A percentile compares a stretch with the other conserved stretches of the same genome.
Evolutionary conservation across 2,329 filamentous ascomycete genomes (phyloP).

Genomic region (Ascochyta clinopodiicola): DNA sequence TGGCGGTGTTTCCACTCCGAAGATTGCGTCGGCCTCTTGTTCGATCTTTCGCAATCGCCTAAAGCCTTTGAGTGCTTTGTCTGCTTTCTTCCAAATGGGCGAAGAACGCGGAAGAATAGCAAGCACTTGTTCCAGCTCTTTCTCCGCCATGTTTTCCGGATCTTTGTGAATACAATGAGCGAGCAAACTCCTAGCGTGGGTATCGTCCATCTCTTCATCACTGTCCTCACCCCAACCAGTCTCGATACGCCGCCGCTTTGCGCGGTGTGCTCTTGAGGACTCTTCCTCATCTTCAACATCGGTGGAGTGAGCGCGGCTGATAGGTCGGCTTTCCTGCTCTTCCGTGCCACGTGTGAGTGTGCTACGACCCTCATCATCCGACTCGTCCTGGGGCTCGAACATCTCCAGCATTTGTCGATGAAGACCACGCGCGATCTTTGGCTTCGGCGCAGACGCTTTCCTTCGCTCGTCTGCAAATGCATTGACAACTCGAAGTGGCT

Average conservation of each 20-base stretch:
- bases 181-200: slow-evolving; percentile 54
- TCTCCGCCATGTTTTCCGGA: slow-evolving; percentile 74
- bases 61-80: slow-evolving; percentile 61
- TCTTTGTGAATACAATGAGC: slow-evolving; percentile 61
- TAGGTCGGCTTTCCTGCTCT: slow-evolving; percentile 80
- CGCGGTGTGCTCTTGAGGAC: slow-evolving; percentile 52
- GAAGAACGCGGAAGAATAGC: slow-evolving; percentile 61
- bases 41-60: slow-evolving; percentile 77
- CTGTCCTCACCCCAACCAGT: slow-evolving; percentile 56
- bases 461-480: slow-evolving; percentile 65
- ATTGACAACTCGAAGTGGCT: slow-evolving; percentile 50
- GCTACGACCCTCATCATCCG: slow-evolving; percentile 75
- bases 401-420: slow-evolving; percentile 79
- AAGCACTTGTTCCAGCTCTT: slow-evolving; percentile 63
- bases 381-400: slow-evolving; percentile 82
- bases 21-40: slow-evolving; percentile 81
- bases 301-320: slow-evolving; percentile 68
- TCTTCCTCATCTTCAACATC: slow-evolving; percentile 60
- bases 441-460: slow-evolving; percentile 60
- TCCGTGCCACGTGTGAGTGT: slow-evolving; percentile 78
- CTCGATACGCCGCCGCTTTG: slow-evolving; percentile 55
- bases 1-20: slow-evolving; percentile 53
- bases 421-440: slow-evolving; percentile 72
- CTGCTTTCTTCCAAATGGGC: slow-evolving; percentile 77
- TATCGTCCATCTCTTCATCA: slow-evolving; percentile 57